Percentiles rank a stretch among this genome's conserved stretches.
Conservation (phyloP, 495 filamentous ascomycete species). For the Aspergillus hancockii region DNA sequence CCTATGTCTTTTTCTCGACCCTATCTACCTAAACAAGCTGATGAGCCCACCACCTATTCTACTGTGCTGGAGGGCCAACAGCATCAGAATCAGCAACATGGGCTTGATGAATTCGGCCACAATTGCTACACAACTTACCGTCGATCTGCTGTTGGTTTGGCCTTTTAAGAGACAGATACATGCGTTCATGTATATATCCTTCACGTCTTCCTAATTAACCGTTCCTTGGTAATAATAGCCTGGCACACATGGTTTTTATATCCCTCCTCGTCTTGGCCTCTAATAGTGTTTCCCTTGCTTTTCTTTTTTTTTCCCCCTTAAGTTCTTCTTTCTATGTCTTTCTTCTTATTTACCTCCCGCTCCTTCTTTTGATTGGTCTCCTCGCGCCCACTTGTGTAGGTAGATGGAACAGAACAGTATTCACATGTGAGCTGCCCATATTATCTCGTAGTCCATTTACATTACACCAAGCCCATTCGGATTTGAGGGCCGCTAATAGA, state of each 20-base stretch:
- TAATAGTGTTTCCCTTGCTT: neutral
- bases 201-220: neutral
- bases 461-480: neutral
- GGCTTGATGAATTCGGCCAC: conserved; percentile 17
- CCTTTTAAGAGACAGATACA: conserved; percentile 27
- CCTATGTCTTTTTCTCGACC: conserved; percentile 11
- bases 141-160: conserved; percentile 35
- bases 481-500: too few species aligned
- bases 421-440: neutral
- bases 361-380: neutral
- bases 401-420: neutral
- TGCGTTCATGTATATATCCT: neutral
- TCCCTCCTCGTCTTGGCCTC: neutral
- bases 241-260: too few species aligned
- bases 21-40: conserved; percentile 7
- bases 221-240: neutral
- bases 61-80: conserved; percentile 33
- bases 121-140: conserved; percentile 27
- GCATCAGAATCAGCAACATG: conserved; percentile 12
- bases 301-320: neutral
- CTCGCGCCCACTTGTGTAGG: neutral
- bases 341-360: neutral
- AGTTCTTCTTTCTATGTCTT: neutral
- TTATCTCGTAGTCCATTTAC: neutral
- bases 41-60: conserved; percentile 16